A percentile compares a stretch with the other conserved stretches of the same genome.
Evolutionary conservation across 192 early-diverging fungal species (phyloP).

Genomic region (Coemansia sp.): DNA sequence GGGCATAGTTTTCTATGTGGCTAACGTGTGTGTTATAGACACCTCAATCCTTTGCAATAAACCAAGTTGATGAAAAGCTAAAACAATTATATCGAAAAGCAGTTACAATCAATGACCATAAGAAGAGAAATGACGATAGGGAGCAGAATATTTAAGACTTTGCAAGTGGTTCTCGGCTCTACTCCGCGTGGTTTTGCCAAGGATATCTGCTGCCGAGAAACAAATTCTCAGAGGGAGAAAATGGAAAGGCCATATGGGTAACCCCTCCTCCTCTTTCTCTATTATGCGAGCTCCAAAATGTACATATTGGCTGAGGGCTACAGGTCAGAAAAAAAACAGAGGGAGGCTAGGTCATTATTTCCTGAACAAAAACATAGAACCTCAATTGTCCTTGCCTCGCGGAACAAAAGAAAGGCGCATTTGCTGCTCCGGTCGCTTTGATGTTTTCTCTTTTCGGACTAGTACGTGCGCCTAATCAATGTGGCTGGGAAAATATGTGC

Average conservation of each 20-base stretch:
- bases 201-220: not conserved
- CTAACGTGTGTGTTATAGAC: not conserved
- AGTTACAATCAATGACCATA: not conserved
- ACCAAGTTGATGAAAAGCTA: no score
- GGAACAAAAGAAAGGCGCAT: not conserved
- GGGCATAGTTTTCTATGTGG: conserved; percentile 8
- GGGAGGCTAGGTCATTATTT: not conserved
- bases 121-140: no score
- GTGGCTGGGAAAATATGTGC: not conserved
- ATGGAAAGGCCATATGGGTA: not conserved
- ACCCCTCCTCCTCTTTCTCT: not conserved
- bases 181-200: no score
- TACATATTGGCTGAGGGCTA: not conserved
- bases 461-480: not conserved
- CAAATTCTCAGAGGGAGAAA: not conserved
- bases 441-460: not conserved
- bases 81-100: not conserved
- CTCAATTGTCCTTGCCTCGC: not conserved
- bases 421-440: not conserved
- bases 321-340: not conserved
- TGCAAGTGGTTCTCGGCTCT: no score
- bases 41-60: no score
- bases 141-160: no score
- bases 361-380: not conserved
- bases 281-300: not conserved